Base-by-base conservation (phyloP, 495 filamentous ascomycete species). In the Penicillium psychrofluorescens region DNA sequence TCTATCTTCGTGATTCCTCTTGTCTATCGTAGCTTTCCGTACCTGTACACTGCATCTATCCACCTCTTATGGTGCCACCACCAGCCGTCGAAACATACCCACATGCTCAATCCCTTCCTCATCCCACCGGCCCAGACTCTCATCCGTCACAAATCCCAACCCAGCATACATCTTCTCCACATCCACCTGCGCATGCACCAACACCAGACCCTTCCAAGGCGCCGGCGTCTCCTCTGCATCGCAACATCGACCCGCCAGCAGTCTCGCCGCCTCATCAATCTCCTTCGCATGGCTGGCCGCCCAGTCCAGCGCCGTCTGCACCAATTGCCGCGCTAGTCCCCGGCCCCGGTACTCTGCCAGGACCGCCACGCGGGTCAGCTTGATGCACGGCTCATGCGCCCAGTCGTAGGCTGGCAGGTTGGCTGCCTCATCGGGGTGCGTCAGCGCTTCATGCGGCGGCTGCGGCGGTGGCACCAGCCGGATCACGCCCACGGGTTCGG, bases 101-200 rank as follows among this genome's bases (percentile, higher is more conserved):
- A 90, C 76, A 74, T 95, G 90, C 53, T 75, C 71, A 50, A 95
- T 88, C 14, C 86, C 88, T 49, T 94, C 88, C 67, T 95, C 90
- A 33, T 70, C 65, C 87, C 90, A 96, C 49, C 50, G 65, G 0
- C 87, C 86, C 79, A 92, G 76, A 7, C 58, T 63, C 56, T 79
- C 70, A 64, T 95, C 89, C 7, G 74, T 58, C 50, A 62, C 57
- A 55, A 95, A 96, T 0, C 88, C 88, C 61, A 79, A 70, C 41
- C 66, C 66, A 43, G 53, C 56, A 76, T 86, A 94, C 50, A 80
- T 60, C 48, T 54, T 55, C 49, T 77, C 72, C 22, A 83, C 80
- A 10, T 63, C 50, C 46, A 69, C 74, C 68, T 89, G 86, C 14
- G 86, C 85, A 70, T 94, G 88, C 14, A 82, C 73, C 56, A 88